phyloP scores from a whole-genome alignment of 2,329 filamentous ascomycete species.

The Hypomyces perniciosus region DNA sequence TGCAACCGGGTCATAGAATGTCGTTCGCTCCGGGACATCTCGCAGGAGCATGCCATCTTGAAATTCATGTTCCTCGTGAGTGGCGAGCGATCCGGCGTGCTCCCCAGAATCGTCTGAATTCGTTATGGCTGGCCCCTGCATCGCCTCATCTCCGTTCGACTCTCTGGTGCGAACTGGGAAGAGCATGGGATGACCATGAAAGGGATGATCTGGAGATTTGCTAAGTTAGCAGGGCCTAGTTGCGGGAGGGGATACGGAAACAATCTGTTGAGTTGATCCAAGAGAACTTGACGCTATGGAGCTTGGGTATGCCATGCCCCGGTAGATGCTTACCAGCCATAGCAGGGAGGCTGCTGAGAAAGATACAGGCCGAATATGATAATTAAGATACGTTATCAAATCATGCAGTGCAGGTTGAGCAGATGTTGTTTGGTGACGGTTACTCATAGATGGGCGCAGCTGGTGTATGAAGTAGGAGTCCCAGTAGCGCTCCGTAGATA shows the following conservation, averaged over 20 bases:
- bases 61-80: conserved; percentile 26
- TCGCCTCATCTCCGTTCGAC: conserved; percentile 26
- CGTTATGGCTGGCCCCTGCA: conserved; percentile 19
- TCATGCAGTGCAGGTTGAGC: no score
- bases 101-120: conserved; percentile 19
- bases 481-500: not conserved
- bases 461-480: no score
- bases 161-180: conserved; percentile 23
- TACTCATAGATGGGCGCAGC: no score
- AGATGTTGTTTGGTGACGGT: no score
- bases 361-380: not conserved
- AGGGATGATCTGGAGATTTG: conserved; percentile 1
- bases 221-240: not conserved
- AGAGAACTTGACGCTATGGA: not conserved
- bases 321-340: conserved; percentile 8
- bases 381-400: no score
- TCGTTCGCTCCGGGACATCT: conserved; percentile 63
- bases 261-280: not conserved
- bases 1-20: conserved; percentile 87
- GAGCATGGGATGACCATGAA: conserved; percentile 1
- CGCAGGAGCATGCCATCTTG: conserved; percentile 54
- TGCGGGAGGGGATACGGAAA: no score
- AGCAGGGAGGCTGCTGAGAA: not conserved
- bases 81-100: conserved; percentile 16
- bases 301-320: not conserved